A percentile compares a stretch with the other conserved stretches of the same genome.
These are phyloP conservation scores for Pleomassaria siparia DNA, from an alignment of 2,329 filamentous ascomycete genomes.

Conservation along the genomic window DNA sequence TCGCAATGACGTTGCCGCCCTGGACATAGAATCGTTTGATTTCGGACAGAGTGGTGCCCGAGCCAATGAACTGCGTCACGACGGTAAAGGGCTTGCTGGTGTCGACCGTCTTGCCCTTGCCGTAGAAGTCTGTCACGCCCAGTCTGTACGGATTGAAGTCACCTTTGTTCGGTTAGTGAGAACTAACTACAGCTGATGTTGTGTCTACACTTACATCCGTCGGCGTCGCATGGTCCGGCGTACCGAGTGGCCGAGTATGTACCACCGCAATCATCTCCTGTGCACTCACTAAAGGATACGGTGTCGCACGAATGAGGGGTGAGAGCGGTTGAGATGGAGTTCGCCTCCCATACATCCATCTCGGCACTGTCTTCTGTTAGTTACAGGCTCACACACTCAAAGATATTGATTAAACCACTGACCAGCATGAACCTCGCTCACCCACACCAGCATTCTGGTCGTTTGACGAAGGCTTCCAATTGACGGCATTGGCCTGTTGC, in stretches of 20 bases:
- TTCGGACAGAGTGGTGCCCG: slow-evolving; percentile 39
- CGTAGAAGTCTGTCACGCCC: slow-evolving; percentile 63
- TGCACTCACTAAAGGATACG: slow-evolving; percentile 34
- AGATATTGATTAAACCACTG: not conserved
- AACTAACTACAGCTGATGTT: not conserved
- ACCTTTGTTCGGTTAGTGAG: no score
- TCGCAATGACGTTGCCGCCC: slow-evolving; percentile 47
- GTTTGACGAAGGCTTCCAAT: slow-evolving; percentile 54
- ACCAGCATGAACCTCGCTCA: slow-evolving; percentile 61
- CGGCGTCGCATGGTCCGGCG: slow-evolving; percentile 61
- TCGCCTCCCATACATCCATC: slow-evolving; percentile 67
- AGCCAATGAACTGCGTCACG: slow-evolving; percentile 50
- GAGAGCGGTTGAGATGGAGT: slow-evolving; percentile 60
- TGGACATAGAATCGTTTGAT: slow-evolving; percentile 49
- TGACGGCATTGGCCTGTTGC: slow-evolving; percentile 55
- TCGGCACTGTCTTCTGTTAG: slow-evolving; percentile 45
- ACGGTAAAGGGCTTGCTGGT: slow-evolving; percentile 43
- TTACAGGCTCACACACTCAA: not conserved
- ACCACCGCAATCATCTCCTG: slow-evolving; percentile 44
- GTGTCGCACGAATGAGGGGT: slow-evolving; percentile 63
- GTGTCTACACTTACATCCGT: slow-evolving; percentile 53
- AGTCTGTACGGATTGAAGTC: slow-evolving; percentile 59
- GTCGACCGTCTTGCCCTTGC: slow-evolving; percentile 48
- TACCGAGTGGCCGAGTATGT: slow-evolving; percentile 57
- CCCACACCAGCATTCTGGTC: slow-evolving; percentile 58